phyloP scores from a whole-genome alignment of 345 rosid genomes.

The Salix koriyanagi region DNA sequence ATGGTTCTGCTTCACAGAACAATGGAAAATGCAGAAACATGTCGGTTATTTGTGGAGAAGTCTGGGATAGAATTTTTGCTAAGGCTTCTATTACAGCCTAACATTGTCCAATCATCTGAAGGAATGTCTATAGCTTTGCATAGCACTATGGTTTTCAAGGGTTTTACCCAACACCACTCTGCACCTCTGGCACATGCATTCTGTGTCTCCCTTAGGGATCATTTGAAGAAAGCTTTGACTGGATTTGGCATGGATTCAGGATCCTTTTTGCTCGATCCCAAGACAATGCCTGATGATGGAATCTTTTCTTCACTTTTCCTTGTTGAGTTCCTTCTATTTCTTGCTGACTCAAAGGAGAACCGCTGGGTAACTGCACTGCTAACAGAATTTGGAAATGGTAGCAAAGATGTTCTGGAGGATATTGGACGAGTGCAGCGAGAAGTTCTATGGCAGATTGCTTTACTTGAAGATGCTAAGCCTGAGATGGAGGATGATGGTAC shows the following conservation, averaged over 20 bases:
- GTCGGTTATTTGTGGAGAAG: constrained; percentile 90
- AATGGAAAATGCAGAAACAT: constrained; percentile 89
- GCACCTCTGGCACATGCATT: constrained; percentile 83
- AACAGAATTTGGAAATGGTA: constrained; percentile 69
- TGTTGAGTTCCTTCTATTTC: constrained; percentile 84
- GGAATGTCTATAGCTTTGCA: constrained; percentile 94
- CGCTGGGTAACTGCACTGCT: constrained; percentile 94
- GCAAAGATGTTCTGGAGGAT: constrained; percentile 81
- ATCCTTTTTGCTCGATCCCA: constrained; percentile 69
- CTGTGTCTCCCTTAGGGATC: constrained; percentile 75
- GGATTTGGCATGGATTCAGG: constrained; percentile 53
- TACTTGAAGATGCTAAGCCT: constrained; percentile 69
- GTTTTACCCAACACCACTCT: constrained; percentile 91
- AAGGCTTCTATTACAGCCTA: constrained; percentile 76
- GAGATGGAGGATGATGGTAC: constrained; percentile 47
- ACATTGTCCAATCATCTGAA: constrained; percentile 89
- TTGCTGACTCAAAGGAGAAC: constrained; percentile 89
- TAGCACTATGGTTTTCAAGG: constrained; percentile 95
- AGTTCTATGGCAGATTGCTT: constrained; percentile 83
- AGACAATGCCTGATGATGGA: constrained; percentile 44
- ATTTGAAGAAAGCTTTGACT: constrained; percentile 60
- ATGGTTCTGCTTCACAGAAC: constrained; percentile 92
- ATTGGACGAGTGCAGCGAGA: constrained; percentile 85
- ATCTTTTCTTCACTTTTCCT: constrained; percentile 81
- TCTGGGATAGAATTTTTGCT: constrained; percentile 87